Conservation (phyloP, 768 basidiomycete genomes). For the Saitozyma sp. region DNA sequence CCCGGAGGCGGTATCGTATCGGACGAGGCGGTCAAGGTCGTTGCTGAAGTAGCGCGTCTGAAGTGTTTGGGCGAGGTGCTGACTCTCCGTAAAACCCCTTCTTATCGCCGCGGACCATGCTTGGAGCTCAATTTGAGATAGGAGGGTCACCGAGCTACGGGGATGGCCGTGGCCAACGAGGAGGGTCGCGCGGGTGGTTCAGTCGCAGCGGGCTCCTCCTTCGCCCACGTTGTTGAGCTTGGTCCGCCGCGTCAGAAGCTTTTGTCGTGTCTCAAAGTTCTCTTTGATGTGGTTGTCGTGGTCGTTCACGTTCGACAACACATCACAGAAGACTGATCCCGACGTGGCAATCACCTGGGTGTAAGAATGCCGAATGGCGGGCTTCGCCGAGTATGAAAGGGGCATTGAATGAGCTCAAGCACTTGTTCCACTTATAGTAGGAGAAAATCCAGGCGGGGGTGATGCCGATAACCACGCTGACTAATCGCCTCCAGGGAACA, state of each 20-base stretch:
- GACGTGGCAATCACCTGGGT: conserved; percentile 68
- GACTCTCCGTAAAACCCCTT: too few species aligned
- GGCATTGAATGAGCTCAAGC: conserved; percentile 56
- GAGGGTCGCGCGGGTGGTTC: too few species aligned
- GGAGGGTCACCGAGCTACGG: too few species aligned
- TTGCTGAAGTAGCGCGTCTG: conserved; percentile 68
- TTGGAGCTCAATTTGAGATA: too few species aligned
- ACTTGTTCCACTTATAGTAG: conserved; percentile 11
- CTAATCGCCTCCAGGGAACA: conserved; percentile 64
- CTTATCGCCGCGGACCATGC: too few species aligned
- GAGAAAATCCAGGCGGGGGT: conserved; percentile 65
- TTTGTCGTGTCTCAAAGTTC: conserved; percentile 62
- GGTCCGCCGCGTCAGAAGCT: conserved; percentile 69
- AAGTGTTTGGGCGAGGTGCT: conserved; percentile 64
- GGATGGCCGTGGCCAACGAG: too few species aligned
- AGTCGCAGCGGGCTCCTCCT: conserved; percentile 47
- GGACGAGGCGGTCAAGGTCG: conserved; percentile 73
- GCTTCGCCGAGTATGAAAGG: conserved; percentile 71
- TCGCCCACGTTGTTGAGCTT: conserved; percentile 68
- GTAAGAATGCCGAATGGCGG: conserved; percentile 69
- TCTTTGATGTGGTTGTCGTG: conserved; percentile 57
- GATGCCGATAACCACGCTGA: conserved; percentile 66
- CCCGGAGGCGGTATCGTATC: conserved; percentile 85
- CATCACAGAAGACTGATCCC: conserved; percentile 71
- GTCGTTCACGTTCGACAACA: conserved; percentile 69